These are phyloP conservation scores for Talaromyces sp. DNA, from an alignment of 2,329 filamentous ascomycete genomes.

Conservation along the genomic window DNA sequence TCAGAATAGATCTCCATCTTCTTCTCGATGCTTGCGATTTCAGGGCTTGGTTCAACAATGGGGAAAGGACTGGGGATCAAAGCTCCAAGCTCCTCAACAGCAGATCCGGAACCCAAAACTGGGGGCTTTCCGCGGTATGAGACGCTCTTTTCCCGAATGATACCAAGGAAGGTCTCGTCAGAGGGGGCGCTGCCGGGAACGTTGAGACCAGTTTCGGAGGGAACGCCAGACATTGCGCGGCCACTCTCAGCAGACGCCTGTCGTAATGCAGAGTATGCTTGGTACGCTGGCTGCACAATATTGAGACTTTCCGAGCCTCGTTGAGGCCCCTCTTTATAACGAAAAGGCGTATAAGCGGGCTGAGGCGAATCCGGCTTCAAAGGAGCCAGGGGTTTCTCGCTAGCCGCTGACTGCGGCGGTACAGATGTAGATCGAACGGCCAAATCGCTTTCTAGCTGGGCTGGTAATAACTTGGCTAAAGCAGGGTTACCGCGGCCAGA, in stretches of 20 bases:
- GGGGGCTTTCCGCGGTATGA: constrained; percentile 28
- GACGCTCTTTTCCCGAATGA: constrained; percentile 41
- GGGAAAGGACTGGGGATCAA: constrained; percentile 29
- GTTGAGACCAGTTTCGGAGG: constrained; percentile 15
- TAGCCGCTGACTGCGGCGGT: constrained; percentile 18
- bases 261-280: constrained; percentile 43
- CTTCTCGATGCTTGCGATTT: constrained; percentile 25
- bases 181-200: constrained; percentile 22
- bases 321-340: constrained; percentile 38
- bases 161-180: constrained; percentile 43
- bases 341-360: constrained; percentile 41
- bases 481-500: constrained; percentile 5
- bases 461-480: background rate
- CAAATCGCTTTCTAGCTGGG: background rate
- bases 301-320: constrained; percentile 33
- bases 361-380: constrained; percentile 32
- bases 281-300: constrained; percentile 37
- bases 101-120: constrained; percentile 20
- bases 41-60: constrained; percentile 27
- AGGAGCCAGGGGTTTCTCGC: constrained; percentile 20
- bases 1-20: constrained; percentile 31
- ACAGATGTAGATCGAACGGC: constrained; percentile 20
- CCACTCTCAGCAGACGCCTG: constrained; percentile 40
- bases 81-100: constrained; percentile 30
- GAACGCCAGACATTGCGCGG: constrained; percentile 35